These are phyloP conservation scores for Toxoplasma gondii DNA, from an alignment of 169 alveolate genomes.

Conservation along the genomic window DNA sequence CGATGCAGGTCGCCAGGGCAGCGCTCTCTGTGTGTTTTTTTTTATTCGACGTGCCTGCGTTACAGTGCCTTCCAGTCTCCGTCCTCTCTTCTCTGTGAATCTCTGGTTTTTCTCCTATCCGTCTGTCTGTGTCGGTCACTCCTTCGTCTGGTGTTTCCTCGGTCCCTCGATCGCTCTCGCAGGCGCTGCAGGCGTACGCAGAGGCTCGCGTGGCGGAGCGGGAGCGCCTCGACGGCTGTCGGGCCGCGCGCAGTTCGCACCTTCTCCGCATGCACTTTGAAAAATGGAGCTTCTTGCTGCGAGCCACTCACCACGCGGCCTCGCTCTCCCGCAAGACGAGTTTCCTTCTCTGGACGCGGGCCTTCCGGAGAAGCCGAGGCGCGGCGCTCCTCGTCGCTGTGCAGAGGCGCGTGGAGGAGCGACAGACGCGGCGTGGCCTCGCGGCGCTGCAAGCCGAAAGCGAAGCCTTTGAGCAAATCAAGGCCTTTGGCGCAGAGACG, in stretches of 20 bases:
- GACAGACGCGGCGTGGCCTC: conserved; percentile 7
- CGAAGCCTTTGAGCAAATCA: background rate
- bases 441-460: background rate
- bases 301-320: background rate
- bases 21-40: background rate
- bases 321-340: background rate
- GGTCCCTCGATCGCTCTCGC: background rate
- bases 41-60: background rate
- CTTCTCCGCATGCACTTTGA: background rate
- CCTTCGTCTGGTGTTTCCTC: too few species aligned
- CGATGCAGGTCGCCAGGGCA: background rate
- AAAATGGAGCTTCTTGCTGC: background rate
- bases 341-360: background rate
- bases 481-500: background rate
- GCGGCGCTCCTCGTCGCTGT: background rate
- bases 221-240: background rate
- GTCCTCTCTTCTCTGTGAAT: too few species aligned
- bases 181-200: conserved; percentile 14
- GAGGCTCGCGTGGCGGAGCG: background rate
- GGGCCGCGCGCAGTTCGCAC: background rate
- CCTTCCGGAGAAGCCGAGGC: background rate
- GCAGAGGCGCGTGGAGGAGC: background rate
- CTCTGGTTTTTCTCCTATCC: too few species aligned
- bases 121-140: too few species aligned
- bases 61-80: too few species aligned